A percentile compares a stretch with the other conserved stretches of the same genome.
These are phyloP conservation scores for Botryotinia globosa DNA, from an alignment of 2,329 filamentous ascomycete species.

Conservation along the genomic window DNA sequence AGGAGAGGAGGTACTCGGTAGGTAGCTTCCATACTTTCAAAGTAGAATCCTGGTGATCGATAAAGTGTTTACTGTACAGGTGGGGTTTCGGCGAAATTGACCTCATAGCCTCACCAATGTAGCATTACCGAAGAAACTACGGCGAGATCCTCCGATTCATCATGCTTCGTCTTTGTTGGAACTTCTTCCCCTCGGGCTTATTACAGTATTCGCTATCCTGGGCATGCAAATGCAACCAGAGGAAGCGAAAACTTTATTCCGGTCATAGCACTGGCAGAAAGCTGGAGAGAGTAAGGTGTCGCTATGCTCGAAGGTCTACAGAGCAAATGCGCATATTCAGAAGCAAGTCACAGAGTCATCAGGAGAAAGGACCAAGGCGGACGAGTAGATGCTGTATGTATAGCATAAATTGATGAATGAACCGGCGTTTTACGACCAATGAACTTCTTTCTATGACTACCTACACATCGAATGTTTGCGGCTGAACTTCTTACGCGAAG, in stretches of 20 bases:
- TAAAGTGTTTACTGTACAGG: background rate
- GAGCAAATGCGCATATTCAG: background rate
- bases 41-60: too few relatives aligned
- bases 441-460: background rate
- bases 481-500: background rate
- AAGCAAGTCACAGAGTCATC: background rate
- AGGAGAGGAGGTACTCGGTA: background rate
- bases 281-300: background rate
- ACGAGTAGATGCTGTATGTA: background rate
- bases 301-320: background rate
- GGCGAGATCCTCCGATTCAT: slow-evolving; percentile 17
- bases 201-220: slow-evolving; percentile 2
- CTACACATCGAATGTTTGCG: background rate
- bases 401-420: background rate
- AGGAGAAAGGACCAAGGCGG: background rate
- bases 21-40: background rate
- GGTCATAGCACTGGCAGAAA: slow-evolving; percentile 1
- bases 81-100: slow-evolving; percentile 18
- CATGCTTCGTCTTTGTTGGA: background rate
- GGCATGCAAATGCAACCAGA: slow-evolving; percentile 5
- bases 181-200: slow-evolving; percentile 1
- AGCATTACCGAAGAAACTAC: slow-evolving; percentile 16
- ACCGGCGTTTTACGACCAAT: background rate
- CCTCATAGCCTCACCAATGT: background rate
- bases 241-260: slow-evolving; percentile 12